Percentiles rank a stretch among this genome's conserved stretches.
phyloP scores from a whole-genome alignment of 805 yeast genomes.

The Grigorovia jiainica region DNA sequence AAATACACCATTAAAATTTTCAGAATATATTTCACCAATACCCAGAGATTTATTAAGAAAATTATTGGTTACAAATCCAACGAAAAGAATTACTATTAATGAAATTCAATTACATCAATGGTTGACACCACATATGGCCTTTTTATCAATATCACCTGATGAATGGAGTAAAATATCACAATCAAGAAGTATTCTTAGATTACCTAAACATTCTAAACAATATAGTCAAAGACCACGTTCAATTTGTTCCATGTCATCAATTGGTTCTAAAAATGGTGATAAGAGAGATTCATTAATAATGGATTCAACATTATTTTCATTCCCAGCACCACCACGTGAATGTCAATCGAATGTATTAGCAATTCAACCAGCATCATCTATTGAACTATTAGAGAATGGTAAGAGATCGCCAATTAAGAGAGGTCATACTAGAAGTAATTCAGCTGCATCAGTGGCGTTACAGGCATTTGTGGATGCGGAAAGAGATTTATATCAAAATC shows the following conservation, averaged over 20 bases:
- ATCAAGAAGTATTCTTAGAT: constrained; percentile 6
- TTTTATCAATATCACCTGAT: constrained; percentile 74
- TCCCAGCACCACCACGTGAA: constrained; percentile 61
- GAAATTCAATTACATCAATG: constrained; percentile 79
- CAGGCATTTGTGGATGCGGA: constrained; percentile 69
- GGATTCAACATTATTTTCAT: constrained; percentile 31
- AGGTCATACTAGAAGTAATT: constrained; percentile 32
- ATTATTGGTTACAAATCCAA: constrained; percentile 77
- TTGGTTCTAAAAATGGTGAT: constrained; percentile 18
- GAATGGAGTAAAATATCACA: constrained; percentile 69
- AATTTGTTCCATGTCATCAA: constrained; percentile 29
- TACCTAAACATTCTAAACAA: constrained; percentile 10
- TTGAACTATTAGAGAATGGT: constrained; percentile 12
- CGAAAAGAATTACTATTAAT: constrained; percentile 55
- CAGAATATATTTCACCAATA: constrained; percentile 83
- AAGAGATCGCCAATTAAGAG: constrained; percentile 11
- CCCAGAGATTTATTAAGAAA: constrained; percentile 86
- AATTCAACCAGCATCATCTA: constrained; percentile 31
- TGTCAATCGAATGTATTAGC: constrained; percentile 53
- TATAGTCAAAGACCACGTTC: constrained; percentile 22
- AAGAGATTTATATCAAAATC: constrained; percentile 11
- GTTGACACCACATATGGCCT: constrained; percentile 76
- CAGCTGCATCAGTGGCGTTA: constrained; percentile 56
- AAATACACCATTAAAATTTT: constrained; percentile 84
- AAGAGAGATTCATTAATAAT: constrained; percentile 30